Evolutionary conservation across 352 stramenopile genomes (phyloP).

Genomic region (Globisporangium ultimum): DNA sequence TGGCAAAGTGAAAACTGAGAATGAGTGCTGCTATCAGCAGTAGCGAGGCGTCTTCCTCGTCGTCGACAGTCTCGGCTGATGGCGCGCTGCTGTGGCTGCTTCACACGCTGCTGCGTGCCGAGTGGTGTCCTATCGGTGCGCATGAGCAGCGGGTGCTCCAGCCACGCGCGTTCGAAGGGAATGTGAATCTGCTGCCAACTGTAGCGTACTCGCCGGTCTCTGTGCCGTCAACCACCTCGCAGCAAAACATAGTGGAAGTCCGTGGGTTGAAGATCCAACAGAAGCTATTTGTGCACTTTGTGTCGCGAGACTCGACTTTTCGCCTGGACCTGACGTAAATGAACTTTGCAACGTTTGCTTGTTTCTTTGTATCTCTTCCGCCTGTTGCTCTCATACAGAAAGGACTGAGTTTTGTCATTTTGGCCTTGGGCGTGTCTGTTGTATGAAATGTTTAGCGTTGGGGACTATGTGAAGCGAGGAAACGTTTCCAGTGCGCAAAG

Average conservation of each 20-base stretch:
- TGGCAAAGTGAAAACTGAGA: not conserved
- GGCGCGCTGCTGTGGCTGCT: slow-evolving; percentile 39
- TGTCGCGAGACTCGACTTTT: slow-evolving; percentile 22
- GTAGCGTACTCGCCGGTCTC: slow-evolving; percentile 14
- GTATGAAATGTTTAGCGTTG: slow-evolving; percentile 18
- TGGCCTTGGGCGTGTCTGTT: no score
- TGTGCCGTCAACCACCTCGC: not conserved
- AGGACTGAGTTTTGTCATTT: not conserved
- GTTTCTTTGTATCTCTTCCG: not conserved
- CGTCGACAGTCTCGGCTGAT: slow-evolving; percentile 9
- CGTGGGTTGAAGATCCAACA: slow-evolving; percentile 27
- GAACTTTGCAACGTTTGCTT: not conserved
- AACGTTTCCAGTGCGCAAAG: not conserved
- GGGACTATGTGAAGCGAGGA: slow-evolving; percentile 33
- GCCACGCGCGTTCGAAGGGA: slow-evolving; percentile 20
- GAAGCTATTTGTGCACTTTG: slow-evolving; percentile 49
- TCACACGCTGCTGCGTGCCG: slow-evolving; percentile 27
- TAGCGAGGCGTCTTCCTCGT: no score
- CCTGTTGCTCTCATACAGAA: not conserved
- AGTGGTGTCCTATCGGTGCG: slow-evolving; percentile 10
- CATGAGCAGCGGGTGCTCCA: slow-evolving; percentile 2
- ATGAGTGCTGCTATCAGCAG: not conserved
- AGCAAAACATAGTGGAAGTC: slow-evolving; percentile 20
- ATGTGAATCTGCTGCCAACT: slow-evolving; percentile 32
- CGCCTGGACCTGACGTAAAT: slow-evolving; percentile 30